These are phyloP conservation scores for Malus hybrid DNA, from an alignment of 331 rosid genomes.

Conservation along the genomic window DNA sequence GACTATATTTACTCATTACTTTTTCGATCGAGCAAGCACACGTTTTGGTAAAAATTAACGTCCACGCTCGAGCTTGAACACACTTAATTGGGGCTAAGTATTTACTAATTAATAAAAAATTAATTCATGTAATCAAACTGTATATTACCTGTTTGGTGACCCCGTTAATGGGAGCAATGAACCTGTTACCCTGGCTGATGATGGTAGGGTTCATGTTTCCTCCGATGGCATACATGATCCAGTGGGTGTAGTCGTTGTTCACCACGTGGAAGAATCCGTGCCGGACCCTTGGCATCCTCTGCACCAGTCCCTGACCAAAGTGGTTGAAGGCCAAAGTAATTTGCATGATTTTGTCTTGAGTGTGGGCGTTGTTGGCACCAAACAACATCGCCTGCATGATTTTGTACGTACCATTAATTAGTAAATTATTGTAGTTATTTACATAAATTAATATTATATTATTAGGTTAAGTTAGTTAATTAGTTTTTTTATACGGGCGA, in stretches of 20 bases:
- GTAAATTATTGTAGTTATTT: too few species aligned
- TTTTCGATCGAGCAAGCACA: neutral
- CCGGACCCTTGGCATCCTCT: slow-evolving; percentile 76
- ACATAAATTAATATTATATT: too few species aligned
- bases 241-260: slow-evolving; percentile 78
- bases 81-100: neutral
- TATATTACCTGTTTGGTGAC: neutral
- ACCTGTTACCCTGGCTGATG: slow-evolving; percentile 76
- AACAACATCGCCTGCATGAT: slow-evolving; percentile 66
- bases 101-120: neutral
- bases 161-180: slow-evolving; percentile 15
- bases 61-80: neutral
- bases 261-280: slow-evolving; percentile 65
- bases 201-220: slow-evolving; percentile 68
- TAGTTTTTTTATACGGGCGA: too few species aligned
- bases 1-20: neutral
- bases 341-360: slow-evolving; percentile 53
- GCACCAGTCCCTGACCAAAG: slow-evolving; percentile 58
- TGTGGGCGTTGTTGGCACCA: slow-evolving; percentile 46
- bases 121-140: neutral
- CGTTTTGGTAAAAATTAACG: neutral
- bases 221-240: slow-evolving; percentile 95
- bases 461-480: too few species aligned
- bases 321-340: slow-evolving; percentile 81
- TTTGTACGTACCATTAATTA: neutral